Evolutionary conservation across 352 stramenopile genomes (phyloP).

Genomic region (Phytophthora palmivora): DNA sequence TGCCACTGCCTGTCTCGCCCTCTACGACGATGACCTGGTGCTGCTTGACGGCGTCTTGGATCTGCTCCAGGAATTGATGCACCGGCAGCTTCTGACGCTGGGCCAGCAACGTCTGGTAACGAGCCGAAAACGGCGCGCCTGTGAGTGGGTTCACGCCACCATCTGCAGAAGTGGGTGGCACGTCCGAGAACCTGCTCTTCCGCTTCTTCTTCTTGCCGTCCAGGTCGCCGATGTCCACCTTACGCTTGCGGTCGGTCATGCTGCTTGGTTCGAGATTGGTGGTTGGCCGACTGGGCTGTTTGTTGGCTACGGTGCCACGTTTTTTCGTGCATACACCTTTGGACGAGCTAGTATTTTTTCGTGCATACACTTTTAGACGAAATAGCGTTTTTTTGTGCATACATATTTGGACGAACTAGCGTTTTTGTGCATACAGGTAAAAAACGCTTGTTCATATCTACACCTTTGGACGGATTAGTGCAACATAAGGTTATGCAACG

Average conservation of each 20-base stretch:
- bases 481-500: too few species aligned
- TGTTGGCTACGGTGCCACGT: conserved; percentile 15
- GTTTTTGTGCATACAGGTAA: too few species aligned
- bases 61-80: conserved; percentile 96
- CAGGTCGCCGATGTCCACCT: conserved; percentile 64
- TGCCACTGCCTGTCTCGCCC: conserved; percentile 98
- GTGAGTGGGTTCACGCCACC: conserved; percentile 93
- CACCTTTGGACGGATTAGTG: too few species aligned
- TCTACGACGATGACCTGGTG: conserved; percentile 98
- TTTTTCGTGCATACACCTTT: too few species aligned
- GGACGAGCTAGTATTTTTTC: too few species aligned
- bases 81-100: conserved; percentile 97
- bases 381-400: too few species aligned
- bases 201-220: conserved; percentile 57
- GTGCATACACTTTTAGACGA: too few species aligned
- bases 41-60: conserved; percentile 95
- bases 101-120: conserved; percentile 94
- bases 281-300: conserved; percentile 8
- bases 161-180: conserved; percentile 29
- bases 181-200: conserved; percentile 85
- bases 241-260: conserved; percentile 77
- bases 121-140: conserved; percentile 82
- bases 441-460: too few species aligned
- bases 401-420: too few species aligned
- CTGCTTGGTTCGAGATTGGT: conserved; percentile 16